These are phyloP conservation scores for Trifolium fragiferum DNA, from an alignment of 306 rosid species.

Conservation along the genomic window DNA sequence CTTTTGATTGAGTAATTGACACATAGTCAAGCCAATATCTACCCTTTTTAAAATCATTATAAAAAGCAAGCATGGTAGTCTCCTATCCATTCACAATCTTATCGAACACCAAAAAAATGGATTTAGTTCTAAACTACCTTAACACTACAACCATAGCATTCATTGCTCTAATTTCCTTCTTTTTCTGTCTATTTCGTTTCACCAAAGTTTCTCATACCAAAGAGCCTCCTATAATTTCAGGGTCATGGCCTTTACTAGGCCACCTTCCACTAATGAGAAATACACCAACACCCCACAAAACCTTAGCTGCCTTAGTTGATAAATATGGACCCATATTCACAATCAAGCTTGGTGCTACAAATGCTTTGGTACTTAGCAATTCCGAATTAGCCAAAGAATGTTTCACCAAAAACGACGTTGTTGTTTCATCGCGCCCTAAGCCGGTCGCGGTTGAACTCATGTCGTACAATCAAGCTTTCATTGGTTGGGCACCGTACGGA, in stretches of 20 bases:
- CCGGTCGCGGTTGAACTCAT: slow-evolving; percentile 4
- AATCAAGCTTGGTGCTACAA: slow-evolving; percentile 27
- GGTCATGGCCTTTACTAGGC: slow-evolving; percentile 53
- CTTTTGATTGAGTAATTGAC: no score
- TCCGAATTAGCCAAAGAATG: slow-evolving; percentile 48
- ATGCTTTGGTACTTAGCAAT: slow-evolving; percentile 38
- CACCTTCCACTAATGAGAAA: slow-evolving; percentile 33
- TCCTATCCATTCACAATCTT: background rate
- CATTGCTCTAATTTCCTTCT: slow-evolving; percentile 8
- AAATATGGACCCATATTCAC: slow-evolving; percentile 48
- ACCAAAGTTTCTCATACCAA: slow-evolving; percentile 1
- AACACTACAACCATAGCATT: slow-evolving; percentile 5
- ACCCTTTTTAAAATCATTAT: background rate
- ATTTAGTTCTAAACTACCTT: slow-evolving; percentile 13
- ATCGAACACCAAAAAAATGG: slow-evolving; percentile 11
- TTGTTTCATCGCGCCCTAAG: slow-evolving; percentile 31
- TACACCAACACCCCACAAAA: slow-evolving; percentile 26
- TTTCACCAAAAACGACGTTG: slow-evolving; percentile 38
- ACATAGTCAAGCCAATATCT: no score
- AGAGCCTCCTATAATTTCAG: slow-evolving; percentile 24
- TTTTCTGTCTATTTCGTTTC: slow-evolving; percentile 2
- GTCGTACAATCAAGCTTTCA: slow-evolving; percentile 38
- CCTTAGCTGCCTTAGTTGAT: slow-evolving; percentile 40
- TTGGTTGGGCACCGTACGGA: slow-evolving; percentile 44
- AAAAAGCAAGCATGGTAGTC: background rate